Conservation (phyloP, 441 rosid genomes). For the Sinapis alba region DNA sequence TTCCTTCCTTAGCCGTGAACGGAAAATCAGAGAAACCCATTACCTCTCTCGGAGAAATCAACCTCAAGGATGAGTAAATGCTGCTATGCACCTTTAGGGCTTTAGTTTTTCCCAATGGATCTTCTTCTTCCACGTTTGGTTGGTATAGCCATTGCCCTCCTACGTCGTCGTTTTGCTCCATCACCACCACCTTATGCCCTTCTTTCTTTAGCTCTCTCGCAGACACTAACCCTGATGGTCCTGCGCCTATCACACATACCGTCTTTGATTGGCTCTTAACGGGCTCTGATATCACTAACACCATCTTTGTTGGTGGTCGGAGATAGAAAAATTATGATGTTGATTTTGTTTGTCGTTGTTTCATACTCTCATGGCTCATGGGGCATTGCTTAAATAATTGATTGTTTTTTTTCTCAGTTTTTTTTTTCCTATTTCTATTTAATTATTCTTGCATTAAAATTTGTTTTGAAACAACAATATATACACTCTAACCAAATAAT, state of each 20-base stretch:
- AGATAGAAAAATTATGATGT: neutral
- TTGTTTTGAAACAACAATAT: neutral
- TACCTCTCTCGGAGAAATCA: constrained; percentile 69
- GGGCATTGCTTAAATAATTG: constrained; percentile 12
- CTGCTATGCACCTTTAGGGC: constrained; percentile 71
- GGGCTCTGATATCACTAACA: constrained; percentile 20
- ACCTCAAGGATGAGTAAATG: constrained; percentile 70
- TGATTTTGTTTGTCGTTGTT: neutral
- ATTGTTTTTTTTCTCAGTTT: neutral
- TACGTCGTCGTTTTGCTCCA: constrained; percentile 78
- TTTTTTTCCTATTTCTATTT: neutral
- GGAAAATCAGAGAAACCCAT: constrained; percentile 93
- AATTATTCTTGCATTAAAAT: neutral
- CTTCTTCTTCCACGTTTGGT: constrained; percentile 57
- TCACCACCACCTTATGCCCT: constrained; percentile 67
- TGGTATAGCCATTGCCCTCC: constrained; percentile 93
- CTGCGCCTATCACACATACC: constrained; percentile 92
- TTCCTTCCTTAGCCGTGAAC: constrained; percentile 57
- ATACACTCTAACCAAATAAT: neutral
- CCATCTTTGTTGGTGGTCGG: constrained; percentile 12
- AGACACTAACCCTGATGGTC: constrained; percentile 83
- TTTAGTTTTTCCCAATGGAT: constrained; percentile 42
- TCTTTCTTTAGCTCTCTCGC: constrained; percentile 79
- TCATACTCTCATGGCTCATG: neutral
- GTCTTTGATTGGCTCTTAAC: constrained; percentile 24